Base-by-base conservation (phyloP, 2,329 filamentous ascomycete species). In the Exserohilum turcica region DNA sequence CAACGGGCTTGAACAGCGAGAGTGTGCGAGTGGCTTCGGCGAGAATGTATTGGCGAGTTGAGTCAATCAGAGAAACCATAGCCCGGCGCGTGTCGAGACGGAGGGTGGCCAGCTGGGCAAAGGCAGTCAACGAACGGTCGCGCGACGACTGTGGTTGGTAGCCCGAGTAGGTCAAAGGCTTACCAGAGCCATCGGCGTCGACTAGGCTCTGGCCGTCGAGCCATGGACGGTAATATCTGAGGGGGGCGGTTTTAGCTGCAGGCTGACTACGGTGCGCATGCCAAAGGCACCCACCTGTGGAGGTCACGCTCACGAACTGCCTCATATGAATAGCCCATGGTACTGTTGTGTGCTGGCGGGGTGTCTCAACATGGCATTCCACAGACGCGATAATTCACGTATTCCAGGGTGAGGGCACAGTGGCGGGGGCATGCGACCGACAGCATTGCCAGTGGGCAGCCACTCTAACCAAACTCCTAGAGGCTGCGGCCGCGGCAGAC, bases 41-140 rank as follows among this genome's bases (percentile, higher is more conserved):
- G 36, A 76, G 67, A 38, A 76, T 72, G 57, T 74, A 76, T 48
- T 74, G 71, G 38, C 64, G 64, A 19, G 59, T 63, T n/a, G 65
- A 65, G 52, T 75, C 72, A 51, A 76, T 70, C 15, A 76, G 61
- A 5, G 72, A 75, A 1, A 75, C 63, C 68, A 75, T 70, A 44
- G 65, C 62, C 7, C 74, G 64, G 42, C 68, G 66, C 15, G 67
- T 64, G 48, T 71, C 48, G 7, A 76, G 62, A 16, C 72, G 64
- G 2, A 75, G 61, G 15, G 70, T 54, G 3, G 66, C 72, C 7
- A 75, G 65, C 55, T 76, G 73, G 43, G 67, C 69, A 45, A 75
- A 73, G 46, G 71, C 71, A 2, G 70, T 74, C 44, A 74, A 56
- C 38, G 61, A 57, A 39, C 68, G 65, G 56, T 74, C 69, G 40